Evolutionary conservation across 192 early-diverging fungal species (phyloP), one percentile per base, ranked within the genome.

Genomic region (Fimicolochytrium jonesii): DNA sequence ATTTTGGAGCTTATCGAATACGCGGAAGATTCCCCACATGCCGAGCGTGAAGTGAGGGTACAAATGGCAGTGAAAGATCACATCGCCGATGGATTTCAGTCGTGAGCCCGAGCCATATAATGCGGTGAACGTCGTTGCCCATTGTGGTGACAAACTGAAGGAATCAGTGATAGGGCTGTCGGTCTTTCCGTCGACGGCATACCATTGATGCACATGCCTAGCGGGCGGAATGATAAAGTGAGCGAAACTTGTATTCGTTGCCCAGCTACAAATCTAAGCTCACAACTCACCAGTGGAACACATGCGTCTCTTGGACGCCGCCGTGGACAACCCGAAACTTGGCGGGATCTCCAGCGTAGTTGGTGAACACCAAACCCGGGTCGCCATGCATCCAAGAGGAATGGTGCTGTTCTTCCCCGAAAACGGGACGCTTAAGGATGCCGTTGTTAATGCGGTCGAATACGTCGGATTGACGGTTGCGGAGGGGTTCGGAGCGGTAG

Each of bases 241-340:
- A n/a, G n/a, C n/a, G n/a, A n/a, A n/a, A n/a, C n/a, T n/a, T n/a
- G n/a, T n/a, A n/a, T n/a, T n/a, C n/a, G n/a, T n/a, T n/a, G n/a
- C n/a, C n/a, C n/a, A n/a, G n/a, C n/a, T n/a, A n/a, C n/a, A n/a
- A n/a, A n/a, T n/a, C n/a, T n/a, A n/a, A n/a, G n/a, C n/a, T n/a
- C n/a, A n/a, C n/a, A n/a, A n/a, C n/a, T n/a, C n/a, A n/a, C 46
- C 46, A 48, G 46, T 48, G 46, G 20, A 48, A 48, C n/a, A n/a
- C n/a, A n/a, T n/a, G n/a, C n/a, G n/a, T n/a, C n/a, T n/a, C n/a
- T n/a, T n/a, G n/a, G 15, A 55, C 52, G 32, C 56, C 56, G 28
- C 56, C 56, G 42, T 58, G 56, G 56, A 58, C 56, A 43, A 58
- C 56, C n/a, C 56, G 56, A 28, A 58, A 58, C 25, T 58, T 58